Evolutionary conservation across 148 eudicot genomes (phyloP), one percentile per base, ranked within the genome.

Genomic region (Selenicereus undatus): DNA sequence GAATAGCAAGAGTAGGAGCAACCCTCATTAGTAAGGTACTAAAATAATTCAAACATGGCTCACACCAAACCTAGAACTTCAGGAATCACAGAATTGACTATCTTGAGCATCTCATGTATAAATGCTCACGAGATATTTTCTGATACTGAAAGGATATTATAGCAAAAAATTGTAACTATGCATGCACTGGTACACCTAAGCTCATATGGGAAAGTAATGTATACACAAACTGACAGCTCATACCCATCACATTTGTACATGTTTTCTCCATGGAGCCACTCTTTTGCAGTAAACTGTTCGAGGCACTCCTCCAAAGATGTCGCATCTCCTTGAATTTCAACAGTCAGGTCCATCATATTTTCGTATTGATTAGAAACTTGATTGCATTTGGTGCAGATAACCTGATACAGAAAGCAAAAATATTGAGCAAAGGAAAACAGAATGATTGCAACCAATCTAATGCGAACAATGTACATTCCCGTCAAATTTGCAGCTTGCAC

Each of bases 171-270:
- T 56, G 6, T 56, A 56, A 56, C 7, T 18, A n/a, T 56, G 62
- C 62, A 18, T 17, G 62, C 16, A 56, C 62, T 56, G 16, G 62
- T 7, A 56, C 17, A 20, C 62, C 16, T 21, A 7, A 56, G 62
- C 62, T 16, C n/a, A 0, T 56, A 56, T 20, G n/a, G 22, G 20
- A 18, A 18, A 58, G 3, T 0, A 62, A 54, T 30, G 43, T 29
- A 56, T 58, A 45, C n/a, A 77, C 65, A 18, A 54, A 42, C 56
- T 77, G 32, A 85, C 18, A 39, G 42, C 73, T 42, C 87, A 83
- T 91, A 95, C 98, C 98, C 88, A 79, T 95, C 98, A 91, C 98
- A 95, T 86, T 89, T 93, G 70, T 93, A 95, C 96, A 90, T 84
- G 71, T 95, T 95, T 71, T 93, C 98, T 82, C 96, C 98, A 84